Evolutionary conservation across 106 monocot genomes (phyloP), one percentile per base, ranked within the genome.

Genomic region (Dioscorea dumetorum): DNA sequence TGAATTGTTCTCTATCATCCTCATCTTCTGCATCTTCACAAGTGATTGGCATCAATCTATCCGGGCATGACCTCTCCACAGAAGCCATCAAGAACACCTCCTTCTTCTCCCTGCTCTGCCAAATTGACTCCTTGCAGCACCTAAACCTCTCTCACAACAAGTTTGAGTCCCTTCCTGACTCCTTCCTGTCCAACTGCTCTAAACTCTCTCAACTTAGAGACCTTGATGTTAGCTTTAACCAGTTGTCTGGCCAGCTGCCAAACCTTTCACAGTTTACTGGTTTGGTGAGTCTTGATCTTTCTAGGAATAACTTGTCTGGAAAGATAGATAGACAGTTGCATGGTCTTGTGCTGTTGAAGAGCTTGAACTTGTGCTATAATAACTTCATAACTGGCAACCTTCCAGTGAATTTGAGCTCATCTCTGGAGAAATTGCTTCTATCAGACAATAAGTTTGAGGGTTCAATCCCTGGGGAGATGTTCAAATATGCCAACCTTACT

Each of bases 191-290:
- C 52, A 50, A 60, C 34, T 80, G 84, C 72, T 41, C 21, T 5
- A 60, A 22, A 5, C 67, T 75, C 11, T 3, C 60, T 0, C 66
- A 48, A 14, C 66, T 86, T 52, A 65, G 68, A 28, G 67, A 56
- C 48, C 82, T 86, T 68, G 79, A 86, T 53, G 50, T 86, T 22
- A 82, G 86, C 73, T 58, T 1, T 60, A 86, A 73, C 57, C 16
- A 0, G 17, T 15, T 86, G 20, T 0, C 22, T 3, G 72, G 68
- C 18, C 22, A 2, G 16, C 65, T 86, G 4, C 62, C 67, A 9
- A 22, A 33, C 31, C 57, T 86, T 61, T 50, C 72, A 4, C 53
- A 49, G 8, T 78, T 86, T 34, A 4, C 4, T 11, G 21, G 64
- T 68, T 50, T 86, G 69, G 70, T 73, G 50, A 33, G 34, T 54